phyloP scores from a whole-genome alignment of 345 rosid species.

The Eucalyptus sp. region DNA sequence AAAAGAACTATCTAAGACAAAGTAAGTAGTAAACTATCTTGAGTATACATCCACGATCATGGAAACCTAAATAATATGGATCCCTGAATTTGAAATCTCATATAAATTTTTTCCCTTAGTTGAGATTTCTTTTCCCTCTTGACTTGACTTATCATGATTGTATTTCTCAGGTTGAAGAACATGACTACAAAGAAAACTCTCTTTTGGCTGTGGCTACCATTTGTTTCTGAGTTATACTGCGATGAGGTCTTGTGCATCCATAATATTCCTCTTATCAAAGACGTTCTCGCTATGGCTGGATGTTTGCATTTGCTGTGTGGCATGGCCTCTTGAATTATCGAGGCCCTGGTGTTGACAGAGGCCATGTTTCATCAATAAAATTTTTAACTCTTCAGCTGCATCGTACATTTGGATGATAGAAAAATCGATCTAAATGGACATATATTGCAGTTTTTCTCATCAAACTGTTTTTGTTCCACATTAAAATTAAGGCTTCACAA shows the following conservation, averaged over 20 bases:
- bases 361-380: too few relatives aligned
- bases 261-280: background rate
- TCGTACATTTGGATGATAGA: too few relatives aligned
- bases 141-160: background rate
- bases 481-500: background rate
- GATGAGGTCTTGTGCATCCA: background rate
- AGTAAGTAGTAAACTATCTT: too few relatives aligned
- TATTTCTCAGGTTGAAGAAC: conserved; percentile 3
- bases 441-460: background rate
- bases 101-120: background rate
- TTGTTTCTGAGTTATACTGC: background rate
- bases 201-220: background rate
- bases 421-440: background rate
- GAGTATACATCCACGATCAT: too few relatives aligned
- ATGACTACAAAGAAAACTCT: background rate
- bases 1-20: too few relatives aligned
- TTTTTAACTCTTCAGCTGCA: too few relatives aligned
- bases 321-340: background rate
- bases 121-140: background rate
- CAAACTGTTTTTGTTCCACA: background rate
- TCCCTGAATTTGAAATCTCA: too few relatives aligned
- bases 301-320: background rate
- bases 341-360: background rate
- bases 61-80: too few relatives aligned
- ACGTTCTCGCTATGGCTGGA: background rate